Evolutionary conservation across 1,284 basidiomycete genomes (phyloP).

Genomic region (Austroboletus novae-zelandiae): DNA sequence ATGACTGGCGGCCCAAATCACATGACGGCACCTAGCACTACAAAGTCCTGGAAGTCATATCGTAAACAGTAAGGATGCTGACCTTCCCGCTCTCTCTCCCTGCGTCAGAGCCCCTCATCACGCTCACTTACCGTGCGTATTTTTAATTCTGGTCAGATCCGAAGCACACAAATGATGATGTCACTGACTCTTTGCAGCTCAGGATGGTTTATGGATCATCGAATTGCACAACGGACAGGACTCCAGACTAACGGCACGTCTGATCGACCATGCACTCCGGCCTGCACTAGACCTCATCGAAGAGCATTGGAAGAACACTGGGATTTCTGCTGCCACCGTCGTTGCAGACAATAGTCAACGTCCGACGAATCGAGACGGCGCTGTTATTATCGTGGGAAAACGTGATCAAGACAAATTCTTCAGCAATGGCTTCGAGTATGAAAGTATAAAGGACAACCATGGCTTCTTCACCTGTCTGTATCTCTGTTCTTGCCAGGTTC

Average conservation of each 20-base stretch:
- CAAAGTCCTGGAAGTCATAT: no score
- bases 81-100: conserved; percentile 46
- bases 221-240: conserved; percentile 78
- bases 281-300: conserved; percentile 81
- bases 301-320: conserved; percentile 66
- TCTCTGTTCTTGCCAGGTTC: not conserved
- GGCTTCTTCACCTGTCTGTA: conserved; percentile 73
- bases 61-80: not conserved
- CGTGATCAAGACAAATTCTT: conserved; percentile 84
- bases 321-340: conserved; percentile 37
- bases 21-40: no score
- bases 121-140: conserved; percentile 62
- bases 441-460: conserved; percentile 57
- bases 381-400: conserved; percentile 75
- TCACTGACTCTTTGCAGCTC: conserved; percentile 41
- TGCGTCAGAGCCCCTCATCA: conserved; percentile 47
- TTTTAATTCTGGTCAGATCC: not conserved
- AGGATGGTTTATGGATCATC: conserved; percentile 64
- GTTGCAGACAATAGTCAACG: conserved; percentile 33
- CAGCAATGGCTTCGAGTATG: conserved; percentile 63
- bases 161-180: not conserved
- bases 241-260: conserved; percentile 61
- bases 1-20: conserved; percentile 14
- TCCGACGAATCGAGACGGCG: conserved; percentile 45
- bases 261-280: conserved; percentile 62